These are phyloP conservation scores for Nephelium lappaceum DNA, from an alignment of 345 rosid genomes.

Conservation along the genomic window DNA sequence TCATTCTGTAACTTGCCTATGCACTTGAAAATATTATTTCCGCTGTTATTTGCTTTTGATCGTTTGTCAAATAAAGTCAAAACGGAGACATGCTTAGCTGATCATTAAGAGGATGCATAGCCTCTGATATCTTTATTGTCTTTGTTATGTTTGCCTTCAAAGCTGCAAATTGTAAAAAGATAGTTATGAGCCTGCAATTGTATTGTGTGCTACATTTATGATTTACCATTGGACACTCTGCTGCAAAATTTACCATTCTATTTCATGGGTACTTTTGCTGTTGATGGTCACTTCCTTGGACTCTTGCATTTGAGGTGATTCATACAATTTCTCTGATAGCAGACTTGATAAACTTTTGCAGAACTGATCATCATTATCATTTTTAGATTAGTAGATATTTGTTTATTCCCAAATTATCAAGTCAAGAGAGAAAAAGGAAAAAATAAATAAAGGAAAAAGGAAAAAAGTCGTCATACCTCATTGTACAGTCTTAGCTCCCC, in stretches of 20 bases:
- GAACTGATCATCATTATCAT: conserved; percentile 49
- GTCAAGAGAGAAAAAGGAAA: neutral
- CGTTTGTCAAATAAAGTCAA: neutral
- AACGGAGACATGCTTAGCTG: neutral
- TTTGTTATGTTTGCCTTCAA: conserved; percentile 19
- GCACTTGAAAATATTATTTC: neutral
- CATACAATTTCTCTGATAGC: conserved; percentile 48
- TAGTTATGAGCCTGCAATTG: conserved; percentile 14
- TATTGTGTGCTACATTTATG: conserved; percentile 4
- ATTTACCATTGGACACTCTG: neutral
- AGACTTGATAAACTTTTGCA: conserved; percentile 75
- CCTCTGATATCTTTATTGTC: conserved; percentile 21
- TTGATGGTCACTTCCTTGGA: conserved; percentile 20
- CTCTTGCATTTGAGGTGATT: conserved; percentile 26
- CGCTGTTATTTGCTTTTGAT: neutral
- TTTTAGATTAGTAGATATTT: conserved; percentile 6
- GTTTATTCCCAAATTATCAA: conserved; percentile 13
- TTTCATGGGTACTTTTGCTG: conserved; percentile 21
- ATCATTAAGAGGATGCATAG: conserved; percentile 35
- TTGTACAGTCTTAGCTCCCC: conserved; percentile 64
- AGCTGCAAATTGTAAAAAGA: conserved; percentile 36
- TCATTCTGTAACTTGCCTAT: neutral
- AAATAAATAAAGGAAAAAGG: no score
- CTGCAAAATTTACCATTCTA: conserved; percentile 37
- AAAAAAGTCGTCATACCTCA: conserved; percentile 45